phyloP scores from a whole-genome alignment of 2,329 filamentous ascomycete species.

The Aspergillus piperis region DNA sequence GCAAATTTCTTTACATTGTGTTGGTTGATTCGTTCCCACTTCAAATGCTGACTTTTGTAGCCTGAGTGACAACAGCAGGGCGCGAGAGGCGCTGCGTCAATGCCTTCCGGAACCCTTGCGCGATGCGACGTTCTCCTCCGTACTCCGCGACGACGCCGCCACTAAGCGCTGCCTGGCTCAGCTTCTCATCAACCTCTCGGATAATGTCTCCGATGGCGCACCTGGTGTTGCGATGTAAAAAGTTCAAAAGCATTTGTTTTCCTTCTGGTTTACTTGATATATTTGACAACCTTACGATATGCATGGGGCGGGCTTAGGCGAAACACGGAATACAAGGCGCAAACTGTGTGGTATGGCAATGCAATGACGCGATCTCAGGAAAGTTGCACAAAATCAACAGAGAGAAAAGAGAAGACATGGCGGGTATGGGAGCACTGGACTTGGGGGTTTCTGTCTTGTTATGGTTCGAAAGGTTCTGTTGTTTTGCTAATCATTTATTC shows the following conservation, averaged over 20 bases:
- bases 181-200: conserved; percentile 91
- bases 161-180: conserved; percentile 98
- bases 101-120: conserved; percentile 98
- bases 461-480: conserved; percentile 19
- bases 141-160: conserved; percentile 92
- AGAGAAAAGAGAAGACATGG: conserved; percentile 7
- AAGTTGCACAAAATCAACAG: conserved; percentile 10
- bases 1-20: not conserved
- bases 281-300: conserved; percentile 41
- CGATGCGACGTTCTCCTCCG: conserved; percentile 94
- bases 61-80: conserved; percentile 92
- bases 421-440: conserved; percentile 6
- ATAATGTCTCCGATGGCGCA: conserved; percentile 68
- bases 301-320: conserved; percentile 46
- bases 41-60: conserved; percentile 47
- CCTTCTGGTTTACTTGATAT: conserved; percentile 35
- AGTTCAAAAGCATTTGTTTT: conserved; percentile 32
- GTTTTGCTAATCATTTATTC: conserved; percentile 13
- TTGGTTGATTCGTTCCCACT: not conserved
- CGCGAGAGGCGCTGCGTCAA: conserved; percentile 89
- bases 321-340: conserved; percentile 43
- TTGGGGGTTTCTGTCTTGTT: conserved; percentile 16
- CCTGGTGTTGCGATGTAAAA: conserved; percentile 43
- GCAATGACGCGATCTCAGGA: conserved; percentile 16
- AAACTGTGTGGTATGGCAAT: conserved; percentile 33